Conservation (phyloP, 2,329 filamentous ascomycete species). For the Shiraia sp. region DNA sequence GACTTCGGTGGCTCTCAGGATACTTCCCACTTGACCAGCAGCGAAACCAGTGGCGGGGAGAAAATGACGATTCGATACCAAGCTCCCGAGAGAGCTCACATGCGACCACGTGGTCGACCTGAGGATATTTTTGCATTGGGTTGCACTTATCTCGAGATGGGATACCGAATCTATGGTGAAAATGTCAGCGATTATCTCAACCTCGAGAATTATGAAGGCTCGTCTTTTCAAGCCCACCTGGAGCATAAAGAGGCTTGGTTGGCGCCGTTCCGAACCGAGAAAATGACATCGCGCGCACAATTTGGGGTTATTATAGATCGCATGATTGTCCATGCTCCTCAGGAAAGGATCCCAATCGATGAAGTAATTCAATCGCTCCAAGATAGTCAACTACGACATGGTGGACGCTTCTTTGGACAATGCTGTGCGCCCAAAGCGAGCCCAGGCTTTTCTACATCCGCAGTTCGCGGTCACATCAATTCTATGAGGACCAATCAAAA, state of each 20-base stretch:
- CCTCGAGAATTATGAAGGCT: neutral
- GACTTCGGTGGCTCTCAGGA: slow-evolving; percentile 6
- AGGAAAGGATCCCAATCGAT: neutral
- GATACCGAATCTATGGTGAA: neutral
- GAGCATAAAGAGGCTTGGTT: neutral
- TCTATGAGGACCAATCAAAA: too few relatives aligned
- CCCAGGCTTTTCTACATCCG: too few relatives aligned
- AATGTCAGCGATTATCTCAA: neutral
- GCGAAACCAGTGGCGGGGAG: neutral
- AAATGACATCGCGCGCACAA: neutral
- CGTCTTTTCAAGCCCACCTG: slow-evolving; percentile 2
- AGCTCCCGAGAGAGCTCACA: neutral
- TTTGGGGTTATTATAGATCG: neutral
- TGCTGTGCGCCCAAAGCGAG: too few relatives aligned
- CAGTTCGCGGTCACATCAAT: too few relatives aligned
- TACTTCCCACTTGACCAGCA: neutral
- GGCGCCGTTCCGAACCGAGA: slow-evolving; percentile 14
- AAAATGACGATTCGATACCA: neutral
- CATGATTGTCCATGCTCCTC: neutral
- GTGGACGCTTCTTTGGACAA: too few relatives aligned
- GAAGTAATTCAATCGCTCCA: neutral
- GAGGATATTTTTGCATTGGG: slow-evolving; percentile 28
- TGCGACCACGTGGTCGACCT: slow-evolving; percentile 12
- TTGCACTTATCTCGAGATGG: slow-evolving; percentile 22
- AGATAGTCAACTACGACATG: too few relatives aligned